Evolutionary conservation across 2,329 filamentous ascomycete species (phyloP).

Genomic region (Aspergillus pseudotamarii): DNA sequence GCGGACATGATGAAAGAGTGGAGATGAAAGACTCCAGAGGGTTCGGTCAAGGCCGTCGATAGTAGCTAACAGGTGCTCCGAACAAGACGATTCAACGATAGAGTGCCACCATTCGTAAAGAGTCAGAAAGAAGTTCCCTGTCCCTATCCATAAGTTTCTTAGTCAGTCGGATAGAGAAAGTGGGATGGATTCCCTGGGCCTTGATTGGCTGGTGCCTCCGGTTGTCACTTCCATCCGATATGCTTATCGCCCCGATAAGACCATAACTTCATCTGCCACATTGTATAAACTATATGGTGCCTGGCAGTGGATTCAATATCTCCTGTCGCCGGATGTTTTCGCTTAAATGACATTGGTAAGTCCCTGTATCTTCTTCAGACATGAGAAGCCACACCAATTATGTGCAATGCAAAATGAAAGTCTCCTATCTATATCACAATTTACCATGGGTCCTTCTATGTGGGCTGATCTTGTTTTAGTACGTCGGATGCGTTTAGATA

Average conservation of each 20-base stretch:
- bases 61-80: neutral
- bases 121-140: neutral
- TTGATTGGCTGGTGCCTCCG: neutral
- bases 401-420: too few species aligned
- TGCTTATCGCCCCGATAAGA: neutral
- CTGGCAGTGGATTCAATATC: too few species aligned
- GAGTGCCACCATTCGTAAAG: neutral
- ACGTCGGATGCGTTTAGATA: too few species aligned
- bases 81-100: neutral
- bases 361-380: too few species aligned
- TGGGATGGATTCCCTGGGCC: neutral
- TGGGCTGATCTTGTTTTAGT: too few species aligned
- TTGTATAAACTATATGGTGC: too few species aligned
- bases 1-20: conserved; percentile 30
- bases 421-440: too few species aligned
- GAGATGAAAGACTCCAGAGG: conserved; percentile 7
- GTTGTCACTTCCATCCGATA: neutral
- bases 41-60: neutral
- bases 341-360: too few species aligned
- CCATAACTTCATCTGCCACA: too few species aligned
- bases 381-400: too few species aligned
- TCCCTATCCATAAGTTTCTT: neutral
- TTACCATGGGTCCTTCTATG: too few species aligned
- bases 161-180: conserved; percentile 1
- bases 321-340: too few species aligned